A percentile compares a stretch with the other conserved stretches of the same genome.
phyloP scores from a whole-genome alignment of 1,139 yeast species.

The Hansenula lynferdii region DNA sequence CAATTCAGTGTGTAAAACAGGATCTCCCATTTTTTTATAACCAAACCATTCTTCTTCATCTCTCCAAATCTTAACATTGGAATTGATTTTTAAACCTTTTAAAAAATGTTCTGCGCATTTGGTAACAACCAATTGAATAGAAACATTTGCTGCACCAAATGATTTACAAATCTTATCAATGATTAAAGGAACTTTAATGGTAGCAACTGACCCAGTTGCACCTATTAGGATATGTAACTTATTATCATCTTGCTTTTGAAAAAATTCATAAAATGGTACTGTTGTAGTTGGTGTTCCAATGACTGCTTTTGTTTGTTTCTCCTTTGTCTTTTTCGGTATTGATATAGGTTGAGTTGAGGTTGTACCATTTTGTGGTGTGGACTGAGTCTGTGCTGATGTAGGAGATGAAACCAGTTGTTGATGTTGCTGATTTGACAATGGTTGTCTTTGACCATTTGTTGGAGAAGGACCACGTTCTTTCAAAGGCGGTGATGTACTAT shows the following conservation, averaged over 20 bases:
- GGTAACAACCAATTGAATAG: slow-evolving; percentile 84
- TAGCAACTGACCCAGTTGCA: slow-evolving; percentile 95
- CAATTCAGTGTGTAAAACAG: slow-evolving; percentile 79
- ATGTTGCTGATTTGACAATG: too few relatives aligned
- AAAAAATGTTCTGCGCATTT: slow-evolving; percentile 79
- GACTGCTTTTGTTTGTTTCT: slow-evolving; percentile 30
- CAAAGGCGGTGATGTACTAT: neutral
- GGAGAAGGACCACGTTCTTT: slow-evolving; percentile 3
- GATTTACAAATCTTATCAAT: slow-evolving; percentile 77
- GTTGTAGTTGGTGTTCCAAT: slow-evolving; percentile 55
- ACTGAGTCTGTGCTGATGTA: too few relatives aligned
- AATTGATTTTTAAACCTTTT: slow-evolving; percentile 70
- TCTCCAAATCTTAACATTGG: slow-evolving; percentile 87
- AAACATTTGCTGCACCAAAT: slow-evolving; percentile 64
- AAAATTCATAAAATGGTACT: slow-evolving; percentile 68
- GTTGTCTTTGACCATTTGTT: slow-evolving; percentile 3
- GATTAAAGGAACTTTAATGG: slow-evolving; percentile 84
- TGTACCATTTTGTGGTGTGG: too few relatives aligned
- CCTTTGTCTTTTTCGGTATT: slow-evolving; percentile 16
- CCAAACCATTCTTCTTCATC: slow-evolving; percentile 91
- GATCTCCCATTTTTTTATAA: slow-evolving; percentile 47
- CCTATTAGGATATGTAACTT: slow-evolving; percentile 85
- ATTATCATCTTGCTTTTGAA: slow-evolving; percentile 68
- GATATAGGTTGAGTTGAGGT: slow-evolving; percentile 1
- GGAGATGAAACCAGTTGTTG: too few relatives aligned